Evolutionary conservation across 169 alveolate species (phyloP).

Genomic region (Plasmodium knowlesi): DNA sequence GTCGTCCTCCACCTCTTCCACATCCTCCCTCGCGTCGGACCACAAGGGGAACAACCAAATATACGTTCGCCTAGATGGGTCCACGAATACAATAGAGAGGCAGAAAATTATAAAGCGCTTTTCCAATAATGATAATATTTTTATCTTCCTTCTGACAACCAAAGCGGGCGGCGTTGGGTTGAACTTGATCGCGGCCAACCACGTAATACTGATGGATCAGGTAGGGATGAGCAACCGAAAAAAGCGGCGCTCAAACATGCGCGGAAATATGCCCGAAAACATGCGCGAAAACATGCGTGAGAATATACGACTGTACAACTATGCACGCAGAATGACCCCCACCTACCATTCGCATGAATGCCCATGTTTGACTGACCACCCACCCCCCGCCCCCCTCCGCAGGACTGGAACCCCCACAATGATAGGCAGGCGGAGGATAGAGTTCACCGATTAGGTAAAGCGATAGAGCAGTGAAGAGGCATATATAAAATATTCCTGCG

Average conservation of each 20-base stretch:
- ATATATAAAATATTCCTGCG: neutral
- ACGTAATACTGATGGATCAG: slow-evolving; percentile 96
- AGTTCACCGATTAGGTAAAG: slow-evolving; percentile 91
- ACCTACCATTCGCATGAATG: neutral
- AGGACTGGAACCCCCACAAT: slow-evolving; percentile 95
- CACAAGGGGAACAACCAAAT: neutral
- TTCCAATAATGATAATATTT: slow-evolving; percentile 87
- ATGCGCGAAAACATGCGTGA: neutral
- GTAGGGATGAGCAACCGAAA: neutral
- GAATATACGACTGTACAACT: neutral
- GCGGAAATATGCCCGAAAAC: neutral
- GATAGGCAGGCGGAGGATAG: slow-evolving; percentile 96
- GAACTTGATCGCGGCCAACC: slow-evolving; percentile 97
- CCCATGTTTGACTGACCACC: neutral
- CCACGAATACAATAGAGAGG: slow-evolving; percentile 95
- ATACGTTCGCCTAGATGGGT: slow-evolving; percentile 95
- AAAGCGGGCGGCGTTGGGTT: slow-evolving; percentile 99
- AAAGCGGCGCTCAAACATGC: no score
- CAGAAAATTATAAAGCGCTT: slow-evolving; percentile 86
- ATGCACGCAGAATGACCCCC: neutral
- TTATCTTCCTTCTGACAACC: slow-evolving; percentile 95
- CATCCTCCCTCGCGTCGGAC: slow-evolving; percentile 8
- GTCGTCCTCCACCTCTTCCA: slow-evolving; percentile 15
- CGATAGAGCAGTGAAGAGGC: neutral
- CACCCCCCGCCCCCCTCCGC: slow-evolving; percentile 19